A percentile compares a stretch with the other conserved stretches of the same genome.
Conservation (phyloP, 768 basidiomycete genomes). For the Auriscalpium vulgare region DNA sequence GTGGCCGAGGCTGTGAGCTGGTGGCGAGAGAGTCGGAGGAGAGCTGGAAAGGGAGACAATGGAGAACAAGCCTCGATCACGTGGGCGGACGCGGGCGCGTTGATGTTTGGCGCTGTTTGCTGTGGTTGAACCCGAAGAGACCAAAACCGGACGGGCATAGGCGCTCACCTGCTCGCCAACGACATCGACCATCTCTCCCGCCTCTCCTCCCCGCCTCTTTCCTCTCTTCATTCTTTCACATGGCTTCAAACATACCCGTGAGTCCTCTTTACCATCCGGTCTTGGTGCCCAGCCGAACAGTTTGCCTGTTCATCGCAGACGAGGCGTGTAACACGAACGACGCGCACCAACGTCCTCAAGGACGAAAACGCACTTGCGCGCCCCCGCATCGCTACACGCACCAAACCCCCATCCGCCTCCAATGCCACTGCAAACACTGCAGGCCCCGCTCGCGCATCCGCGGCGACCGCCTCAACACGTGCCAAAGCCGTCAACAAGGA, state of each 20-base stretch:
- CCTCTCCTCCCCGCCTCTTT: not conserved
- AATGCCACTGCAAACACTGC: constrained; percentile 28
- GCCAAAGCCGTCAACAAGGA: constrained; percentile 37
- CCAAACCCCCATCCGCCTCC: constrained; percentile 44
- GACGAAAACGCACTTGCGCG: constrained; percentile 70
- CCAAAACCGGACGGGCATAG: constrained; percentile 12
- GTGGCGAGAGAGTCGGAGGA: too few relatives aligned
- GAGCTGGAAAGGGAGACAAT: too few relatives aligned
- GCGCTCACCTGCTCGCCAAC: not conserved
- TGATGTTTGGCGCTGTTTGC: constrained; percentile 29
- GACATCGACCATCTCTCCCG: constrained; percentile 1
- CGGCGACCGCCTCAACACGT: constrained; percentile 44
- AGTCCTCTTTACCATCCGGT: constrained; percentile 12
- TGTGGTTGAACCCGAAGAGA: constrained; percentile 24
- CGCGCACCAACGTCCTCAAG: constrained; percentile 44
- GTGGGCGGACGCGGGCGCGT: constrained; percentile 31
- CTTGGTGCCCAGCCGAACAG: not conserved
- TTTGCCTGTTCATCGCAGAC: constrained; percentile 31
- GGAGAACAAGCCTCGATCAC: constrained; percentile 14
- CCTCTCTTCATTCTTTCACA: constrained; percentile 8
- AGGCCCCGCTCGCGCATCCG: constrained; percentile 32
- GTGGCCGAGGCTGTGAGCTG: too few relatives aligned
- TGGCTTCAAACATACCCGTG: constrained; percentile 41
- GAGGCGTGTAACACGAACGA: constrained; percentile 53
- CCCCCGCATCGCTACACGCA: constrained; percentile 51